A percentile compares a stretch with the other conserved stretches of the same genome.
Conservation (phyloP, 2,329 filamentous ascomycete genomes). For the Hymenoscyphus linearis region DNA sequence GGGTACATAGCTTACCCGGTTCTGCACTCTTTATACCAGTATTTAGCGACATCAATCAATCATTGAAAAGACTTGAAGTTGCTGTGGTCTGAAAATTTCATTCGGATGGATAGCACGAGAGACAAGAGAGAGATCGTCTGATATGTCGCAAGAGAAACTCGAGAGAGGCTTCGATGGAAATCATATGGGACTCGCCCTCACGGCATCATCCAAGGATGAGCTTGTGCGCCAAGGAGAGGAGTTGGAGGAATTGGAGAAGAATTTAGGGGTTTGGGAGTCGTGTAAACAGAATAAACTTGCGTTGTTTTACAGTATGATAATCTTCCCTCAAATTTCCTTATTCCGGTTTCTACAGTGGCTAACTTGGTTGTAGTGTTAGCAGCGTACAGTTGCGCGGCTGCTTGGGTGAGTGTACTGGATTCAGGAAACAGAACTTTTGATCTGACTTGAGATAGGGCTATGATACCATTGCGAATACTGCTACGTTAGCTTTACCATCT, state of each 20-base stretch:
- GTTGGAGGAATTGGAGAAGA: constrained; percentile 13
- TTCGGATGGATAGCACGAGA: background rate
- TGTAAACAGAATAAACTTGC: constrained; percentile 11
- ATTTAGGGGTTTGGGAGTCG: constrained; percentile 13
- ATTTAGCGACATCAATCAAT: too few relatives aligned
- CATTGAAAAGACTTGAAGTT: too few relatives aligned
- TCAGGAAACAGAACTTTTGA: background rate
- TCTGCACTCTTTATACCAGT: too few relatives aligned
- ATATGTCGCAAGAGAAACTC: background rate
- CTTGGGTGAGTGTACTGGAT: constrained; percentile 10
- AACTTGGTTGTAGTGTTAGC: constrained; percentile 11
- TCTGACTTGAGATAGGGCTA: constrained; percentile 12
- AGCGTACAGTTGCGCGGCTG: constrained; percentile 17
- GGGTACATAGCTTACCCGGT: too few relatives aligned
- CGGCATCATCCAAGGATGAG: background rate
- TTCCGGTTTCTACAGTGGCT: background rate
- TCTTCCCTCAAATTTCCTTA: too few relatives aligned
- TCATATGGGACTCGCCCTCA: background rate
- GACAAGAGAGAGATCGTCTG: background rate
- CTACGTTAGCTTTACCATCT: constrained; percentile 16
- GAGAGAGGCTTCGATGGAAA: background rate
- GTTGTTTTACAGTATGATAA: constrained; percentile 11
- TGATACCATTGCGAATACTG: constrained; percentile 19
- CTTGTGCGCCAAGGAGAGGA: constrained; percentile 12
- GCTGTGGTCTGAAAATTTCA: background rate